Base-by-base conservation (phyloP, 2,329 filamentous ascomycete species). In the Diplocarpon mali region DNA sequence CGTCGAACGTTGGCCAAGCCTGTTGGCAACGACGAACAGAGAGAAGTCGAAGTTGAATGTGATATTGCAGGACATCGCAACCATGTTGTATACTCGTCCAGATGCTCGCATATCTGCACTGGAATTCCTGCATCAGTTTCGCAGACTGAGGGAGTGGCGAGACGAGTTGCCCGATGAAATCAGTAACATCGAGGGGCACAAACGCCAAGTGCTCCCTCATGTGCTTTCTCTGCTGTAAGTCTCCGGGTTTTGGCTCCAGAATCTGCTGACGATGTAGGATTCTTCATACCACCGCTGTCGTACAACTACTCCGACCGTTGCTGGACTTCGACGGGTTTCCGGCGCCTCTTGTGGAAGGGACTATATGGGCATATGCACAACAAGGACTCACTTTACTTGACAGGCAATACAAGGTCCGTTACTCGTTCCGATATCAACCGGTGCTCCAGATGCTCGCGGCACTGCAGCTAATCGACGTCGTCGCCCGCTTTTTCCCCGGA, bases 361-460 rank as follows among this genome's bases (percentile, higher is more conserved):
- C 54, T 4, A 47, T 62, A 5, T 57, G 62, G 55, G 45, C 51
- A 11, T 53, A 61, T 47, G 60, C 60, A 3, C 58, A 61, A 42
- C 41, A 54, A 16, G 62, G 60, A 2, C 43, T 64, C 12, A 50
- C 50, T 34, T 53, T 64, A n/a, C 49, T 63, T 9, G 52, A 58
- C 9, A 49, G 52, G 14, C 48, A 55, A 35, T 64, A 62, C 49
- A 46, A 49, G 9, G 45, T 45, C 5, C 49, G 54, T 10, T 63
- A 59, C 42, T 54, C 53, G 1, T 59, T 55, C 42, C 54, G 54
- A 16, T 62, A 62, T 43, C 60, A 63, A 35, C 55, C 59, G 2
- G 57, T 59, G 1, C 44, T 62, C 13, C 62, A 64, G 40, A 58
- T 62, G 48, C 62, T 63, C 47, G 50, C 54, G 16, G 14, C 59